Conservation (phyloP, 257 asterid species). For the Solanum ahanhuiri region DNA sequence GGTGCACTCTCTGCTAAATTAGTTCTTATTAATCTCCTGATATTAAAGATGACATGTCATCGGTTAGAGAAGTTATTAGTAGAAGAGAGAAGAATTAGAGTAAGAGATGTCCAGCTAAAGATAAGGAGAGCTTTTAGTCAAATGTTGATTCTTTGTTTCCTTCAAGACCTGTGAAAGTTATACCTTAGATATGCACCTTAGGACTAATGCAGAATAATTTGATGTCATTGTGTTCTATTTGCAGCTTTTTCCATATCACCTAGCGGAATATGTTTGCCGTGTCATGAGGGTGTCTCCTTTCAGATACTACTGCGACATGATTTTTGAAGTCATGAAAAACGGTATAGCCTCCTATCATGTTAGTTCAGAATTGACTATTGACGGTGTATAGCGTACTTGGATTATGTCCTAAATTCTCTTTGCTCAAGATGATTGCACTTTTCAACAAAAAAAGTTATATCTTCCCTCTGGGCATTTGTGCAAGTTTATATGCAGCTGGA, state of each 20-base stretch:
- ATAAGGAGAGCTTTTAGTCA: not conserved
- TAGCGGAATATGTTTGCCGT: conserved; percentile 94
- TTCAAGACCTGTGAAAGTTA: not conserved
- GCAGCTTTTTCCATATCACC: conserved; percentile 98
- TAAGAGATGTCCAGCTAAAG: not conserved
- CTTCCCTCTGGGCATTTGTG: not conserved
- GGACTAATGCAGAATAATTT: not conserved
- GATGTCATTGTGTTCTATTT: conserved; percentile 12
- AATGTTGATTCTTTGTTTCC: not conserved
- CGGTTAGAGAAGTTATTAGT: not conserved
- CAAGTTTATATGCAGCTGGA: not conserved
- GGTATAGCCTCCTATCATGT: conserved; percentile 35
- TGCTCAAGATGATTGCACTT: not conserved
- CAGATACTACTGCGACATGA: conserved; percentile 93
- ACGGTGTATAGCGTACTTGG: not conserved
- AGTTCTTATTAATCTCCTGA: not conserved
- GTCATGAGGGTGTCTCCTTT: conserved; percentile 97
- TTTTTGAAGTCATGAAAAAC: conserved; percentile 96
- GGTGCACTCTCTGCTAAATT: not conserved
- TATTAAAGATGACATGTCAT: not conserved
- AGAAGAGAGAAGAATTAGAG: not conserved
- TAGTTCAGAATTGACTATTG: not conserved
- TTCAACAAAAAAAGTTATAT: not conserved
- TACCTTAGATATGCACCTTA: not conserved
- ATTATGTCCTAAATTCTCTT: not conserved